Evolutionary conservation across 1,284 basidiomycete genomes (phyloP).

Genomic region (Malassezia arunalokei): DNA sequence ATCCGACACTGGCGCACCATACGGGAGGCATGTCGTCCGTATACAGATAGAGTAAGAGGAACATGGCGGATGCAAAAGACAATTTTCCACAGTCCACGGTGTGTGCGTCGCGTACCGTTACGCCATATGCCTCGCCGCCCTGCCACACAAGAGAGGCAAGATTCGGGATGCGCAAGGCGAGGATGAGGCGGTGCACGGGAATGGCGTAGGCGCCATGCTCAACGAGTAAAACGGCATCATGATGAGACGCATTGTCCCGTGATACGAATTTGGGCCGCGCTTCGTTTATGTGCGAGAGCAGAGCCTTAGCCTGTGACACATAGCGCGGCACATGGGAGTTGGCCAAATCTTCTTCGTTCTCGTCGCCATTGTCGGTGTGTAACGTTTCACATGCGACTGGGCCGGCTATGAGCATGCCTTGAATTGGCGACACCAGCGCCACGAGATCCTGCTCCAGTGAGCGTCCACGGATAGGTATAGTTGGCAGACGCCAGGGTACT

Average conservation of each 20-base stretch:
- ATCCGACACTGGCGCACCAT: slow-evolving; percentile 67
- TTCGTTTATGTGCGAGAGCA: background rate
- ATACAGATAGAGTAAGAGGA: slow-evolving; percentile 76
- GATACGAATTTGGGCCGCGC: background rate
- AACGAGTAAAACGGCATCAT: slow-evolving; percentile 53
- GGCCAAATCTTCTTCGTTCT: slow-evolving; percentile 18
- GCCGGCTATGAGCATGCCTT: background rate
- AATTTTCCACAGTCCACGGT: slow-evolving; percentile 39
- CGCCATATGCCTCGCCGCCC: background rate
- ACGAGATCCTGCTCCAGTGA: slow-evolving; percentile 59
- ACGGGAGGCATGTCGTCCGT: slow-evolving; percentile 68
- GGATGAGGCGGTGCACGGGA: slow-evolving; percentile 58
- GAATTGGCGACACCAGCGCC: slow-evolving; percentile 10
- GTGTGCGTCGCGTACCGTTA: background rate
- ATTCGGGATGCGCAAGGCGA: slow-evolving; percentile 55
- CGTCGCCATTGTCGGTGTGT: slow-evolving; percentile 40
- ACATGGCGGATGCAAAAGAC: slow-evolving; percentile 58
- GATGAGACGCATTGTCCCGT: background rate
- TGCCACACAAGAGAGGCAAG: slow-evolving; percentile 45
- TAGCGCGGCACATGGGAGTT: background rate
- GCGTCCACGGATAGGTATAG: slow-evolving; percentile 56
- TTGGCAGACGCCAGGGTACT: slow-evolving; percentile 57
- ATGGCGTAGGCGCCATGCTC: slow-evolving; percentile 48
- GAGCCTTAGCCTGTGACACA: background rate
- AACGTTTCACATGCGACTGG: slow-evolving; percentile 15